Conservation (phyloP, 441 rosid species). For the Pelargonium cotyledonis region DNA sequence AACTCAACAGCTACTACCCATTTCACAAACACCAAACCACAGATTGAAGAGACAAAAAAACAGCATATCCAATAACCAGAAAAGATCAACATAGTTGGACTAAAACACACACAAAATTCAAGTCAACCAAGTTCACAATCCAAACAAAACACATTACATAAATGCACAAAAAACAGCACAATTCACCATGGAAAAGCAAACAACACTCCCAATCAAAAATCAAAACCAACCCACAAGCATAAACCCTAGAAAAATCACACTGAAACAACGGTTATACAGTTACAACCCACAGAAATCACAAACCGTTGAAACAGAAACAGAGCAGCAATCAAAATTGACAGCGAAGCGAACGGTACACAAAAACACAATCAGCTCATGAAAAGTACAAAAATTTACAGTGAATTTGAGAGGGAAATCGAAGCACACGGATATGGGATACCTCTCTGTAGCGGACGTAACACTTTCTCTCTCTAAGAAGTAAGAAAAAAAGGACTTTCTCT, state of each 20-base stretch:
- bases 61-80: neutral
- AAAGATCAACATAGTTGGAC: neutral
- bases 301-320: conserved; percentile 9
- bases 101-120: neutral
- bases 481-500: conserved; percentile 12
- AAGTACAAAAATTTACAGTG: conserved; percentile 16
- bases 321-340: neutral
- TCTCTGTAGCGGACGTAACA: conserved; percentile 23
- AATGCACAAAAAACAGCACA: neutral
- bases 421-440: conserved; percentile 10
- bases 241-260: conserved; percentile 31
- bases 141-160: conserved; percentile 13
- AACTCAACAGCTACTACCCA: neutral
- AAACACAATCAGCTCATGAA: neutral
- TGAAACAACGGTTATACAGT: conserved; percentile 29
- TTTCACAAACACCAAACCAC: conserved; percentile 1
- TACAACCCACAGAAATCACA: conserved; percentile 20
- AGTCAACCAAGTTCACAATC: conserved; percentile 21
- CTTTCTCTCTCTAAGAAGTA: conserved; percentile 19
- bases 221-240: conserved; percentile 12
- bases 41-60: neutral
- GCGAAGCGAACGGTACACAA: conserved; percentile 7
- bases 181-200: conserved; percentile 9
- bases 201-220: neutral
- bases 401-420: conserved; percentile 14